These are phyloP conservation scores for Triticum timopheevii DNA, from an alignment of 176 grass and related monocot species.

Conservation along the genomic window DNA sequence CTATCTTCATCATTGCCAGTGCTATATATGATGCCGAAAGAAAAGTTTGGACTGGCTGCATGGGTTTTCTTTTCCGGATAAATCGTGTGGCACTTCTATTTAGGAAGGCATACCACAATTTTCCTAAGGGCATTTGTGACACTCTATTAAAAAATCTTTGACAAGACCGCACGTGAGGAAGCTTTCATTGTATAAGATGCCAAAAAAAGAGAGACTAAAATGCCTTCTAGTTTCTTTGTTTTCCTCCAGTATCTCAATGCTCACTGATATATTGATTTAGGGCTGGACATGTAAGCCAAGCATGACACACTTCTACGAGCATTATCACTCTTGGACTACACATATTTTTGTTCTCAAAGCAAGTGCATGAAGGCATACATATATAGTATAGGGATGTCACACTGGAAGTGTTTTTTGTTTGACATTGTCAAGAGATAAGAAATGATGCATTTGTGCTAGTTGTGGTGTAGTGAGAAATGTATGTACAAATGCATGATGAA, in stretches of 20 bases:
- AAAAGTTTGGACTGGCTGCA: too few species aligned
- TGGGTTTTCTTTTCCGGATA: too few species aligned
- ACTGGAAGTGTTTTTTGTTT: neutral
- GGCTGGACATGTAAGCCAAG: neutral
- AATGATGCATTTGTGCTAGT: neutral
- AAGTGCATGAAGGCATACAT: neutral
- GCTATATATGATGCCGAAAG: too few species aligned
- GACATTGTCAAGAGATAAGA: neutral
- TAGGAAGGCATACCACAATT: too few species aligned
- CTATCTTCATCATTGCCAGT: too few species aligned
- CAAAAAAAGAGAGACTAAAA: too few species aligned
- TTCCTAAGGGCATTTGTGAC: too few species aligned
- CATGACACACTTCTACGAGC: neutral
- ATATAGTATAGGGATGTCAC: neutral
- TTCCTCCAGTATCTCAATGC: neutral
- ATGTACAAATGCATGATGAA: neutral
- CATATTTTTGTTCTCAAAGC: neutral
- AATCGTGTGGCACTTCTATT: too few species aligned
- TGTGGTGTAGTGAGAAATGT: neutral
- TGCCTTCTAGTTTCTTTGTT: neutral
- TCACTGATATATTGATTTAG: neutral
- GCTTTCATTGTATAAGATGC: too few species aligned
- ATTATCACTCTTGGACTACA: too few species aligned
- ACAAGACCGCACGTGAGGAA: too few species aligned
- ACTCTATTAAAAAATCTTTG: too few species aligned